Evolutionary conservation across 768 basidiomycete genomes (phyloP), one percentile per base, ranked within the genome.

Genomic region (Mycena olivaceomarginata): DNA sequence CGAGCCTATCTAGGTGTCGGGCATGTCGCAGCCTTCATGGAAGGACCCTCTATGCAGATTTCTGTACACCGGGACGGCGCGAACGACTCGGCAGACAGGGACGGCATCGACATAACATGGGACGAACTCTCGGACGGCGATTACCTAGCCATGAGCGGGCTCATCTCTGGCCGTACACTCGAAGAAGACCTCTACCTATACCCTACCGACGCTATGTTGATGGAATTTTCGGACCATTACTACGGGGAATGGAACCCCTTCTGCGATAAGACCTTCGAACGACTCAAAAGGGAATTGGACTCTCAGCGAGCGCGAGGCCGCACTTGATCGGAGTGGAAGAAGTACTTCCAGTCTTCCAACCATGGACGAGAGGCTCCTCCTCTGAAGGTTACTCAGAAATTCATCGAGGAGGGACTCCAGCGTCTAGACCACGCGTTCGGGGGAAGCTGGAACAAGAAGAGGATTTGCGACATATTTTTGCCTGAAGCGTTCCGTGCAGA

Each of bases 211-310:
- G 64, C 31, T 5, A 66, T 72, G n/a, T 0, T 72, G 1, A 64
- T 66, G 37, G 71, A 72, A 20, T 41, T 12, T 1, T 72, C 71
- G 5, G 16, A 65, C 9, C 71, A 72, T 16, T 66, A 66, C 10
- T 46, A 11, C 16, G 40, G 71, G 2, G 64, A 72, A 15, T 72
- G 71, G 71, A 72, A 72, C 20, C 51, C 64, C 1, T 72, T 56
- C 51, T 72, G 71, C 18, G 71, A 72, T 9, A 41, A 20, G 1
- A 66, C 63, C 12, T 72, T 66, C 25, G 7, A 2, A 1, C 56
- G 25, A 2, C 16, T 72, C 10, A 56, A 66, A n/a, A 10, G 10
- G 2, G 64, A 65, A 12, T 5, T 66, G 0, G 64, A 64, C 12
- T 20, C 41, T 1, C 39, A n/a, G 15, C 2, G 39, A 8, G 70